Conservation (phyloP, 768 basidiomycete genomes). For the Russula lepida region DNA sequence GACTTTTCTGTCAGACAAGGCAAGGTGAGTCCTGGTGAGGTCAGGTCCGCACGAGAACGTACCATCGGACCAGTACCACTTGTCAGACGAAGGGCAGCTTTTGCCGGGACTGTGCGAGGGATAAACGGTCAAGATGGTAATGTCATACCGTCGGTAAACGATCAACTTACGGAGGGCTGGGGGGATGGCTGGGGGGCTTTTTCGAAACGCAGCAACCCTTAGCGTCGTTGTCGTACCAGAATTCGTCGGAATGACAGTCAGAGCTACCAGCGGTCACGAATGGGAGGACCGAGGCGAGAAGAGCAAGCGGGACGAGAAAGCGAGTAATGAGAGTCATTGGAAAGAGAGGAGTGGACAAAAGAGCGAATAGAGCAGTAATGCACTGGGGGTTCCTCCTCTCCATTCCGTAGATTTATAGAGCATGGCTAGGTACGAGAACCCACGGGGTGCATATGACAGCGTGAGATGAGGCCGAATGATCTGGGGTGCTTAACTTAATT, state of each 20-base stretch:
- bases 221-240: constrained; percentile 13
- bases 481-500: no score
- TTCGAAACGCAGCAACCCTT: constrained; percentile 15
- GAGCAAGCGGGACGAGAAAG: background rate
- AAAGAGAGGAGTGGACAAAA: constrained; percentile 23
- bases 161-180: constrained; percentile 30
- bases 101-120: background rate
- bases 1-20: background rate
- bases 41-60: background rate
- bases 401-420: no score
- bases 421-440: no score
- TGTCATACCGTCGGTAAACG: background rate
- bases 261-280: constrained; percentile 25
- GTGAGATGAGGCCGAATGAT: no score
- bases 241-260: constrained; percentile 24
- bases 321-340: constrained; percentile 32
- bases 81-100: constrained; percentile 8
- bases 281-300: constrained; percentile 7
- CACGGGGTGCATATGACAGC: background rate
- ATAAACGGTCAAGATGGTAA: background rate
- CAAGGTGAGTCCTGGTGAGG: background rate
- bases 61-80: constrained; percentile 9
- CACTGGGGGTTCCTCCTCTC: no score
- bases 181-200: constrained; percentile 30
- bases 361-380: background rate